phyloP scores from a whole-genome alignment of 352 stramenopile genomes.

The Pythium guiyangense region DNA sequence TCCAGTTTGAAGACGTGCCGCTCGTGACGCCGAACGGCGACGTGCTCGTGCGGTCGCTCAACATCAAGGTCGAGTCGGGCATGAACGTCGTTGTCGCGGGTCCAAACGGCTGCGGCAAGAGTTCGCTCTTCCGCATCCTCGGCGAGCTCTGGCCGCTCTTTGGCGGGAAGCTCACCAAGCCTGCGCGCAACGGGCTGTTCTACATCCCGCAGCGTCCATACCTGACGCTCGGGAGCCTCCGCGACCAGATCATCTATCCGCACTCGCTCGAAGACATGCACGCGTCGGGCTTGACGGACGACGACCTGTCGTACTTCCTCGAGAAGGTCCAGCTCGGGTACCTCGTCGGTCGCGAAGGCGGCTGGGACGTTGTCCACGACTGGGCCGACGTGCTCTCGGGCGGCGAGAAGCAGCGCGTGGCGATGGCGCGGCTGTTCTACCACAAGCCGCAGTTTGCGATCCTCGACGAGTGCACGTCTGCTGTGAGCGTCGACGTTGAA shows the following conservation, averaged over 20 bases:
- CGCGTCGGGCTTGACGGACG: constrained; percentile 40
- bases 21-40: constrained; percentile 87
- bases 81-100: constrained; percentile 88
- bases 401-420: constrained; percentile 89
- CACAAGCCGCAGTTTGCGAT: constrained; percentile 90
- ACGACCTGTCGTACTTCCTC: constrained; percentile 62
- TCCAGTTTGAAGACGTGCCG: constrained; percentile 86
- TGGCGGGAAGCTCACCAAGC: constrained; percentile 72
- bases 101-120: constrained; percentile 86
- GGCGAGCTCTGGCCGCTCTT: constrained; percentile 87
- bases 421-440: constrained; percentile 88
- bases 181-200: constrained; percentile 78
- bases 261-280: constrained; percentile 70
- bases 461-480: constrained; percentile 85
- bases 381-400: constrained; percentile 87
- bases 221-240: constrained; percentile 78
- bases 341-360: constrained; percentile 66
- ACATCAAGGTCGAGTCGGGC: constrained; percentile 77
- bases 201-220: constrained; percentile 91
- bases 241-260: constrained; percentile 90
- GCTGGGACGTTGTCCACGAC: constrained; percentile 78
- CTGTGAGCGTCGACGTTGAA: constrained; percentile 85
- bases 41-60: constrained; percentile 79
- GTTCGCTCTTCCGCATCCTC: constrained; percentile 84
- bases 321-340: constrained; percentile 82